These are phyloP conservation scores for Bertia moriformis DNA, from an alignment of 2,329 filamentous ascomycete species.

Conservation along the genomic window DNA sequence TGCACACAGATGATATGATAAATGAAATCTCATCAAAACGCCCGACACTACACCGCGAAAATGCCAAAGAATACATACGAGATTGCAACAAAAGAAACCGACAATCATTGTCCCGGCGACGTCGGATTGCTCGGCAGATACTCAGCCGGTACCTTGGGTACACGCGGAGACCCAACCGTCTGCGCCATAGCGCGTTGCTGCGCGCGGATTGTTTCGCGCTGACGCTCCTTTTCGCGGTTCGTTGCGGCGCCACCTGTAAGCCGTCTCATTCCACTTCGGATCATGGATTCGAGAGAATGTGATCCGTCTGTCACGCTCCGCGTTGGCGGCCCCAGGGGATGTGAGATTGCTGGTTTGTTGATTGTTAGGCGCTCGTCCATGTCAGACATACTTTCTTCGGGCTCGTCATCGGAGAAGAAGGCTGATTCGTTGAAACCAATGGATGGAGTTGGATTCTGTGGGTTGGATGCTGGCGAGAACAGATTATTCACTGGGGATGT, in stretches of 20 bases:
- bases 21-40: too few relatives aligned
- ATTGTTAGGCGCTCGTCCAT: background rate
- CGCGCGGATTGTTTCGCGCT: background rate
- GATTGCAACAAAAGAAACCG: background rate
- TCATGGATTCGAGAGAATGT: constrained; percentile 1
- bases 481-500: background rate
- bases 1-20: too few relatives aligned
- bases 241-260: background rate
- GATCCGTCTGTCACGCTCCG: background rate
- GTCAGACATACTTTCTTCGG: background rate
- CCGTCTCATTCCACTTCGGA: background rate
- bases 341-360: too few relatives aligned
- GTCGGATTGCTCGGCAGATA: background rate
- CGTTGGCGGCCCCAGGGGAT: background rate
- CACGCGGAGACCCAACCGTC: background rate
- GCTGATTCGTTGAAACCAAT: background rate
- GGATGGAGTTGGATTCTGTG: background rate
- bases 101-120: background rate
- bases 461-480: background rate
- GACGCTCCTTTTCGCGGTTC: background rate
- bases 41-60: too few relatives aligned
- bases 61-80: too few relatives aligned
- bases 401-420: background rate
- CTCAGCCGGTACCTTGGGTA: background rate
- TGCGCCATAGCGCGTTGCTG: background rate